phyloP scores from a whole-genome alignment of 345 rosid species.

The Trapa bicornis region DNA sequence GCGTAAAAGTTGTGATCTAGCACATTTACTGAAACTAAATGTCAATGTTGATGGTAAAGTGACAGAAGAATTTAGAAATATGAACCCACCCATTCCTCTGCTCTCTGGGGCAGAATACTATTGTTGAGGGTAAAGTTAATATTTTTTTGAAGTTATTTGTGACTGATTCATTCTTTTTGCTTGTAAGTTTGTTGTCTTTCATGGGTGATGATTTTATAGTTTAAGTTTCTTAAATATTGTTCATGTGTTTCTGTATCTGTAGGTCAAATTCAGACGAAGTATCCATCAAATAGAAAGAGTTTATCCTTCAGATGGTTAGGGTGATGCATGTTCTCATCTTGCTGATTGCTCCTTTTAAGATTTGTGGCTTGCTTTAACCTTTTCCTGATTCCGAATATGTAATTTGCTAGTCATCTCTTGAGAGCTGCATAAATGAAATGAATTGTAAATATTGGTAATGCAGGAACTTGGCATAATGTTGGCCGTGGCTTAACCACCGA shows the following conservation, averaged over 20 bases:
- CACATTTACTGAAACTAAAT: slow-evolving; percentile 7
- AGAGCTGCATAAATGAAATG: background rate
- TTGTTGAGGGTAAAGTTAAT: background rate
- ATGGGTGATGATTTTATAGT: background rate
- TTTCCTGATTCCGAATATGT: background rate
- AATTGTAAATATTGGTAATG: background rate
- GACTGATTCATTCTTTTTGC: background rate
- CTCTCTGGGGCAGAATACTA: slow-evolving; percentile 18
- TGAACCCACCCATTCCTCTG: slow-evolving; percentile 23
- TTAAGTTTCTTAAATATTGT: background rate
- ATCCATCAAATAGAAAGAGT: slow-evolving; percentile 21
- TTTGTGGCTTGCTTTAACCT: background rate
- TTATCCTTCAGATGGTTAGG: slow-evolving; percentile 9
- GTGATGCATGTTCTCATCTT: background rate
- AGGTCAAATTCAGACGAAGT: slow-evolving; percentile 25
- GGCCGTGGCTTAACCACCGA: background rate
- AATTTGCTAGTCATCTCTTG: background rate
- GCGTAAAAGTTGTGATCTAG: slow-evolving; percentile 26
- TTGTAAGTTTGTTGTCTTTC: background rate
- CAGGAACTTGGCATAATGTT: background rate
- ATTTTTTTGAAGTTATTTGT: background rate
- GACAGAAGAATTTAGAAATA: slow-evolving; percentile 22
- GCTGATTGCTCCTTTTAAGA: background rate
- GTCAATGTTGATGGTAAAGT: slow-evolving; percentile 14
- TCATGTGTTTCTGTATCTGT: slow-evolving; percentile 5